Evolutionary conservation across 2,329 filamentous ascomycete genomes (phyloP), one percentile per base, ranked within the genome.

Genomic region (Elsinoe fawcettii): DNA sequence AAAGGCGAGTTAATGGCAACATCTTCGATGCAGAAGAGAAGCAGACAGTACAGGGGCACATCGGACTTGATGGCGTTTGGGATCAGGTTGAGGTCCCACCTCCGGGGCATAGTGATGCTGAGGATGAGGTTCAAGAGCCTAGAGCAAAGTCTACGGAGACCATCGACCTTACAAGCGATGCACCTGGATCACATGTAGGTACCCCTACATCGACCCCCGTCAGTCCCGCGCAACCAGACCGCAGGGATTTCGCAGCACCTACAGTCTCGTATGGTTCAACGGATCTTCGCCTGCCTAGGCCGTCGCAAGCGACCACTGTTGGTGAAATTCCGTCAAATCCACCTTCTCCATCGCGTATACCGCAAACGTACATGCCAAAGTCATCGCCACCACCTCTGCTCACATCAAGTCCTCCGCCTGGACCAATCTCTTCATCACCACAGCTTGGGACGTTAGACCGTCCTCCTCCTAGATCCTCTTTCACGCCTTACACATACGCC

Each of bases 151-250:
- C 49, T 22, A 18, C 54, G 18, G 54, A 56, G n/a, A 56, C 41
- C 7, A 56, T 56, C 7, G 54, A 56, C 34, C 41, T 56, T 12
- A 56, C 54, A n/a, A 56, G 54, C 20, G 54, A 56, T 14, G 20
- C 34, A 4, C 22, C 41, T 27, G 51, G 36, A 37, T 46, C 39
- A n/a, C 54, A 56, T n/a, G 23, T 39, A 18, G 30, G 41, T 9
- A 47, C 39, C 22, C 54, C 54, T 27, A 47, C 54, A 14, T 56
- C 54, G 9, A 34, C 54, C 3, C 18, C 41, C 2, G 30, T 36
- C n/a, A 56, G 18, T 25, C 54, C 54, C n/a, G 16, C 16, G n/a
- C 22, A 23, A 9, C 53, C 25, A 16, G 32, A 16, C 4, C 53
- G 18, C 2, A 25, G 4, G 11, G 27, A 20, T 14, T 37, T 39